These are phyloP conservation scores for Picochlorum sp. DNA, from an alignment of 139 green algal genomes.

Conservation along the genomic window DNA sequence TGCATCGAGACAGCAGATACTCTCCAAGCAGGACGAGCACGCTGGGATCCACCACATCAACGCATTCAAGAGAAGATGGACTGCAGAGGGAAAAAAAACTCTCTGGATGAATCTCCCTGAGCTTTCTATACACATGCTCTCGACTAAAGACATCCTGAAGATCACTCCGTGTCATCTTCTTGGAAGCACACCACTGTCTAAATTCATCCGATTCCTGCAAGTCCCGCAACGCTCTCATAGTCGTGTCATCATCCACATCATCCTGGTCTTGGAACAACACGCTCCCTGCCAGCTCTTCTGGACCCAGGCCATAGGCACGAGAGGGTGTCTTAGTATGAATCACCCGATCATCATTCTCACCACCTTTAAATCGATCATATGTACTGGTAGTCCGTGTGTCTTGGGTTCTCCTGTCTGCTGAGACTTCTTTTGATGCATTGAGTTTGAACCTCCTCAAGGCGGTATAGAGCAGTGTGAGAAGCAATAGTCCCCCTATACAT, in stretches of 20 bases:
- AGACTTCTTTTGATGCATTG: no score
- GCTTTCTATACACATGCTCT: neutral
- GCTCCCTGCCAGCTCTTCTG: neutral
- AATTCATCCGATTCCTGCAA: constrained; percentile 8
- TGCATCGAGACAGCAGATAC: constrained; percentile 4
- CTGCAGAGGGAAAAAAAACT: constrained; percentile 5
- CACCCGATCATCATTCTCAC: no score
- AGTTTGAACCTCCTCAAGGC: no score
- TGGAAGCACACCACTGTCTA: neutral
- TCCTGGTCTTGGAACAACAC: neutral
- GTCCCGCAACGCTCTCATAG: neutral
- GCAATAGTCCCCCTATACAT: no score
- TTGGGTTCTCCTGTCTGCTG: no score
- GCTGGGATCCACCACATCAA: neutral
- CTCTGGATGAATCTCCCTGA: constrained; percentile 3
- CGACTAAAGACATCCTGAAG: neutral
- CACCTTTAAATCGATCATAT: no score
- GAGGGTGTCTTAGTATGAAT: no score
- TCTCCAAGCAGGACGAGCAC: neutral
- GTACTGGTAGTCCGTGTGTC: no score
- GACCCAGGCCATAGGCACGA: constrained; percentile 1
- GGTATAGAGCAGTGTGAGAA: no score
- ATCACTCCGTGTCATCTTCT: neutral
- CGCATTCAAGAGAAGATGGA: neutral
- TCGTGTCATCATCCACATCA: neutral